phyloP scores from a whole-genome alignment of 352 stramenopile species.

The Phytopythium chamaehyphon region DNA sequence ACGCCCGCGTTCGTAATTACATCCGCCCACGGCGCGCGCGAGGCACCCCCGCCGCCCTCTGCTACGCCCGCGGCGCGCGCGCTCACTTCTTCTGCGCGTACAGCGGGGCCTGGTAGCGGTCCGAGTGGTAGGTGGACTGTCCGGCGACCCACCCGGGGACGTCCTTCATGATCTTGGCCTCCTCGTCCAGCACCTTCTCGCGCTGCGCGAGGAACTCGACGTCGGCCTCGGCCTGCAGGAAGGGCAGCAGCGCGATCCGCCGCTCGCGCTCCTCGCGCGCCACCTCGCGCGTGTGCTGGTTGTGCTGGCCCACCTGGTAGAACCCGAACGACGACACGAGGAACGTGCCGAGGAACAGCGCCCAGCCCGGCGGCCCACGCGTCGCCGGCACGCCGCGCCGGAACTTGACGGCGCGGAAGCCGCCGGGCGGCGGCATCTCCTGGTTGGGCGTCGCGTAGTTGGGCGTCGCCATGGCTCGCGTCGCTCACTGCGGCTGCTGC shows the following conservation, averaged over 20 bases:
- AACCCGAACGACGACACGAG: constrained; percentile 67
- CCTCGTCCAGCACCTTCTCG: constrained; percentile 85
- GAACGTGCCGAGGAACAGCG: constrained; percentile 71
- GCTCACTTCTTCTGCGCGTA: constrained; percentile 77
- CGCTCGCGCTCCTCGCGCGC: constrained; percentile 88
- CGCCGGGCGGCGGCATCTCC: constrained; percentile 79
- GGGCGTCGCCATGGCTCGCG: constrained; percentile 66
- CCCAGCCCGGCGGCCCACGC: constrained; percentile 76
- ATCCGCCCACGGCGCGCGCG: constrained; percentile 7
- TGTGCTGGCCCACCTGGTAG: constrained; percentile 77
- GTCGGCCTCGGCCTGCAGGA: constrained; percentile 96
- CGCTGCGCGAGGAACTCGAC: constrained; percentile 85
- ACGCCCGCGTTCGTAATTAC: constrained; percentile 16
- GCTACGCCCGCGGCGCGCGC: constrained; percentile 2
- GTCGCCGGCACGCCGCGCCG: constrained; percentile 54
- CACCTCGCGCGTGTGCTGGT: constrained; percentile 63
- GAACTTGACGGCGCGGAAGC: constrained; percentile 72
- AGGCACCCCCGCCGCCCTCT: neutral
- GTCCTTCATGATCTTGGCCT: constrained; percentile 95
- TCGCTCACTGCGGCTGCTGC: neutral
- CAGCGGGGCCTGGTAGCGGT: constrained; percentile 73
- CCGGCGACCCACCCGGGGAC: constrained; percentile 90
- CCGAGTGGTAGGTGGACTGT: constrained; percentile 87
- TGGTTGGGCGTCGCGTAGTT: constrained; percentile 71
- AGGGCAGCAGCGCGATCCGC: constrained; percentile 89